These are phyloP conservation scores for Trichoderma reesei DNA, from an alignment of 495 filamentous ascomycete species.

Conservation along the genomic window DNA sequence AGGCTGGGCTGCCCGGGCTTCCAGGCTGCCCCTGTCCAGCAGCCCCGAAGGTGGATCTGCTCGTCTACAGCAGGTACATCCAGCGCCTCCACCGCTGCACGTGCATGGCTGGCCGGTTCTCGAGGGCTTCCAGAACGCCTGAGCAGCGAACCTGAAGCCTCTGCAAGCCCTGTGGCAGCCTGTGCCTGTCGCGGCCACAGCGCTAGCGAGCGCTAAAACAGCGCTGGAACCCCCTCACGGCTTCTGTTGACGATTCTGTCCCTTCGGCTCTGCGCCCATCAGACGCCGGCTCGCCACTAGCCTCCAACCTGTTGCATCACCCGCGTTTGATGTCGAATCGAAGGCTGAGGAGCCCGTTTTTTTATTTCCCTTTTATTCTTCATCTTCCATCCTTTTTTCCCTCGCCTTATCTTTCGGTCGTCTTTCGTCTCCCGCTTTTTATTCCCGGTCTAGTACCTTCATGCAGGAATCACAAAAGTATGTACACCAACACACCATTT, in stretches of 20 bases:
- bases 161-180: neutral
- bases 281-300: too few species aligned
- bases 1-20: too few species aligned
- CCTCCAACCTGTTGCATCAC: neutral
- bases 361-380: neutral
- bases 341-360: neutral
- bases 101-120: neutral
- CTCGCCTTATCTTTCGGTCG: neutral
- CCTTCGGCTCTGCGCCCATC: neutral
- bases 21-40: too few species aligned
- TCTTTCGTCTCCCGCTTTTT: neutral
- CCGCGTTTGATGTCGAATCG: neutral
- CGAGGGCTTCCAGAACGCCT: slow-evolving; percentile 3
- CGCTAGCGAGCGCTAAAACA: neutral
- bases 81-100: neutral
- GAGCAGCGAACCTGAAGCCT: neutral
- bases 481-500: neutral
- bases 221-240: neutral
- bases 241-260: neutral
- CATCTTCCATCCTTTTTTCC: neutral
- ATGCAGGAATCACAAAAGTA: neutral
- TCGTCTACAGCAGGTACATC: too few species aligned
- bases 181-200: neutral
- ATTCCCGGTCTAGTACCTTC: neutral
- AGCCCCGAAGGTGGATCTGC: too few species aligned